Evolutionary conservation across 345 rosid genomes (phyloP), one percentile per base, ranked within the genome.

Genomic region (Brassica carinata): DNA sequence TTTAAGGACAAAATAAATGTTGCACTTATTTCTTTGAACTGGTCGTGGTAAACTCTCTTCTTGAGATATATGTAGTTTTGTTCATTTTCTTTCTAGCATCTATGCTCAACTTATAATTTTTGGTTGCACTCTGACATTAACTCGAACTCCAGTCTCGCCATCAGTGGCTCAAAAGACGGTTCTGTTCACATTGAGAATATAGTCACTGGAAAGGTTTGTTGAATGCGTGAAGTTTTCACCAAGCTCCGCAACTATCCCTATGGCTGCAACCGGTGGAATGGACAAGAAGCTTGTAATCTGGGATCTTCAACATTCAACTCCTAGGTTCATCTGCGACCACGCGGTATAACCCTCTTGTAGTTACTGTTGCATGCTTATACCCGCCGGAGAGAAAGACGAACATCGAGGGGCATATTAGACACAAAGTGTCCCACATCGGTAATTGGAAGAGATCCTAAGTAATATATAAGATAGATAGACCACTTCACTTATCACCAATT

Each of bases 221-320:
- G 97, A 90, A 85, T 91, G 91, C 71, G 80, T 87, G 66, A 91
- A 84, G 36, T 85, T 93, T 77, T 86, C 97, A 74, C 89, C 88
- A 58, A 89, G 96, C 71, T 79, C 85, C 0, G 62, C 81, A 1
- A 72, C 74, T 5, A 77, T 81, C 31, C 91, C 89, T 3, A 85
- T 91, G 94, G 96, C 90, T 69, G 98, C 97, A 72, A 88, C 97
- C 0, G 96, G 97, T 81, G 87, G 97, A 84, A 83, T 90, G 92
- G 97, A 96, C 84, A 74, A 87, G 70, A 89, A 90, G 76, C 97
- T 96, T 64, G 84, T 91, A 13, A 89, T 93, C 23, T 93, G 98
- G 96, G 98, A 93, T 85, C 83, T 90, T 64, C 92, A 92, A 66
- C 83, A 84, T 85, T 93, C 94, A n/a, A 81, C 81, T 13, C 87